A percentile compares a stretch with the other conserved stretches of the same genome.
Conservation (phyloP, 2,329 filamentous ascomycete species). For the Ophiostoma sp. region DNA sequence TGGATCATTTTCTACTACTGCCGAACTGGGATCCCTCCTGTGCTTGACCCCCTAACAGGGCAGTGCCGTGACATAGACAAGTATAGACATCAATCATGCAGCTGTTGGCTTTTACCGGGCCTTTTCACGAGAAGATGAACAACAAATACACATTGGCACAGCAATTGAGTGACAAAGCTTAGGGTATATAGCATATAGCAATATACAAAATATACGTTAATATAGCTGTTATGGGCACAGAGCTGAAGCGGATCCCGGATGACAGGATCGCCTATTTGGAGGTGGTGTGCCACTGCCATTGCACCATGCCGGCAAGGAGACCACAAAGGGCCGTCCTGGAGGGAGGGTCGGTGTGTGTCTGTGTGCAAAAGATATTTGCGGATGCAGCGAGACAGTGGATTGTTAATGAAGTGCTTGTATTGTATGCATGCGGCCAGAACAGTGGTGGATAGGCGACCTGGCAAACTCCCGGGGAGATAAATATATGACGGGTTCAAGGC, state of each 20-base stretch:
- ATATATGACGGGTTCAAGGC: background rate
- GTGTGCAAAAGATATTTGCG: background rate
- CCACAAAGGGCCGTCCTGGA: background rate
- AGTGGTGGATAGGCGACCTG: background rate
- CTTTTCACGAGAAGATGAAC: background rate
- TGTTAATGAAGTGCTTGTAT: background rate
- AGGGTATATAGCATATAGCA: background rate
- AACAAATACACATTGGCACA: background rate
- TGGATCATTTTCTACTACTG: background rate
- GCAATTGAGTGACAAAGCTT: background rate
- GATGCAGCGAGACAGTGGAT: background rate
- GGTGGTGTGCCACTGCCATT: background rate
- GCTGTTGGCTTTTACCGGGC: background rate
- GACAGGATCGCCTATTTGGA: conserved; percentile 20
- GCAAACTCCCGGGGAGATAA: background rate
- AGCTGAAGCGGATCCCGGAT: conserved; percentile 19
- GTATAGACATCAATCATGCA: background rate
- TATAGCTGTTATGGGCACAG: background rate
- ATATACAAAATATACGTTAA: background rate
- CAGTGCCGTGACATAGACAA: background rate
- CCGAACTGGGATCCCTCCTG: background rate
- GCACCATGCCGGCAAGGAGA: background rate
- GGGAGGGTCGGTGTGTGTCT: background rate
- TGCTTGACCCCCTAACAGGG: background rate
- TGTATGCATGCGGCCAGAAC: background rate